Conservation (phyloP, 176 grass and related monocot genomes). For the Avena atlantica region DNA sequence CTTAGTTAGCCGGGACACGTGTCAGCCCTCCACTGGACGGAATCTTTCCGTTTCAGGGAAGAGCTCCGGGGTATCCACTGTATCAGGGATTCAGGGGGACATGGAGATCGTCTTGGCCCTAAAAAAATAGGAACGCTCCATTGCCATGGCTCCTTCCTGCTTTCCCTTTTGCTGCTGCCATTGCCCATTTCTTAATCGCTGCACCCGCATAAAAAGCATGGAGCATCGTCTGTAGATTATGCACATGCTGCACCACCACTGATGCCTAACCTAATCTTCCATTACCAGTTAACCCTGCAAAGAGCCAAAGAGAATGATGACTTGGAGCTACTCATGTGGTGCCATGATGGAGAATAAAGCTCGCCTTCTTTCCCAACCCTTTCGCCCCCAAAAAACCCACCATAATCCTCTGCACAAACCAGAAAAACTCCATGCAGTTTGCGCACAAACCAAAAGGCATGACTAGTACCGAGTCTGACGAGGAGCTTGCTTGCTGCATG, state of each 20-base stretch:
- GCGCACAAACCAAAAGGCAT: not conserved
- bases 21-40: not conserved
- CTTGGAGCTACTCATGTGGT: constrained; percentile 4
- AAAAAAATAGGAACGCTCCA: not conserved
- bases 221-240: not conserved
- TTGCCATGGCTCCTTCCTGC: not conserved
- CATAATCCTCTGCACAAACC: not conserved
- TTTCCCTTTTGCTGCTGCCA: not conserved
- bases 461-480: too few relatives aligned
- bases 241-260: not conserved
- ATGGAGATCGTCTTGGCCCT: not conserved
- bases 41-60: not conserved
- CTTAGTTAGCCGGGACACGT: not conserved
- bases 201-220: not conserved
- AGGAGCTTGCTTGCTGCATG: not conserved
- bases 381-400: not conserved
- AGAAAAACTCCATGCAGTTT: not conserved
- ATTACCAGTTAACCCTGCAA: not conserved
- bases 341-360: constrained; percentile 38
- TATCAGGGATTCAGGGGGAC: not conserved
- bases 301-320: not conserved
- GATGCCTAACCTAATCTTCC: not conserved
- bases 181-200: not conserved
- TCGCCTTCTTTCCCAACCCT: constrained; percentile 10
- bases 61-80: not conserved